Conservation (phyloP, 2,329 filamentous ascomycete genomes). For the Colletotrichum sojae region DNA sequence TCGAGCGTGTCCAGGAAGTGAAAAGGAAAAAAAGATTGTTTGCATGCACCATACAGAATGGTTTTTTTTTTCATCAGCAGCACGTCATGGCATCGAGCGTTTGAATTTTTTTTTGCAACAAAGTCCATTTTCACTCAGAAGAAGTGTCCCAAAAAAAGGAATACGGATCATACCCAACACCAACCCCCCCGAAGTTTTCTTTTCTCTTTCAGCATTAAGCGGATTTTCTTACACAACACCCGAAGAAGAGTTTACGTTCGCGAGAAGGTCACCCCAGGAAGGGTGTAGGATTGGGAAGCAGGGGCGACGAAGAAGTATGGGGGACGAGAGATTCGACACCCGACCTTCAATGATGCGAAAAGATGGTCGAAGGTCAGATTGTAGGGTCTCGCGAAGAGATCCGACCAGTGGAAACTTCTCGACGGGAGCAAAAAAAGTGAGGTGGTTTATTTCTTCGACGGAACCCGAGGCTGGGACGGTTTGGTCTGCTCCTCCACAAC, state of each 20-base stretch:
- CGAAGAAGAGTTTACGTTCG: constrained; percentile 39
- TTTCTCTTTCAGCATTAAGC: constrained; percentile 46
- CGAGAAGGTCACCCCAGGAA: constrained; percentile 36
- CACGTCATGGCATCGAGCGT: constrained; percentile 64
- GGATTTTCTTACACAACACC: constrained; percentile 44
- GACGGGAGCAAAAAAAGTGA: constrained; percentile 31
- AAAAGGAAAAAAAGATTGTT: constrained; percentile 40
- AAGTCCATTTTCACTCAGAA: constrained; percentile 50
- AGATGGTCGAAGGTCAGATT: constrained; percentile 31
- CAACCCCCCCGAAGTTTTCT: constrained; percentile 41
- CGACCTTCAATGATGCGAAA: constrained; percentile 22
- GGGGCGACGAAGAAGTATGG: neutral
- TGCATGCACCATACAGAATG: constrained; percentile 51
- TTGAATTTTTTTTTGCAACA: constrained; percentile 49
- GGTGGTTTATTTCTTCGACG: constrained; percentile 23
- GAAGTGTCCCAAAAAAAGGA: constrained; percentile 58
- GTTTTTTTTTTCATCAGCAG: constrained; percentile 51
- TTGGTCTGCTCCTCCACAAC: neutral
- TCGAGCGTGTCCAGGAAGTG: constrained; percentile 32
- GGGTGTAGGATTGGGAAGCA: constrained; percentile 26
- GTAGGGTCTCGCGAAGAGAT: constrained; percentile 30
- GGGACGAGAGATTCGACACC: constrained; percentile 37
- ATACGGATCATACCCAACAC: constrained; percentile 55
- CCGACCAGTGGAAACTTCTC: constrained; percentile 25
- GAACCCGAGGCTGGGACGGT: constrained; percentile 8